phyloP scores from a whole-genome alignment of 176 grass and related monocot genomes.

The Calamus simplicifolius region DNA sequence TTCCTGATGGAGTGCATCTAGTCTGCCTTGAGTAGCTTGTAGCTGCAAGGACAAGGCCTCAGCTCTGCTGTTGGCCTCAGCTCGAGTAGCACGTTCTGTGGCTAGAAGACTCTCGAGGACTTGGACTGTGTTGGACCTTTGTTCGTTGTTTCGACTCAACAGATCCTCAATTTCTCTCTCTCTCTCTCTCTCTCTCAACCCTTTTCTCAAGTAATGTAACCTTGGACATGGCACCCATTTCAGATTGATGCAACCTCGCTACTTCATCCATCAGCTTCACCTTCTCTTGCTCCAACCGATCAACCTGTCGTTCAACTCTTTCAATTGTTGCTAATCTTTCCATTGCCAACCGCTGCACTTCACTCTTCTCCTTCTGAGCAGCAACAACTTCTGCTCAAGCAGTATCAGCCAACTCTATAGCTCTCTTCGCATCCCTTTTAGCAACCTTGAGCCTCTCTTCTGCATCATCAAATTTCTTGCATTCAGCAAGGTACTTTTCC shows the following conservation, averaged over 20 bases:
- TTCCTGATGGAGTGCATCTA: constrained; percentile 81
- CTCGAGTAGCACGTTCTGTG: constrained; percentile 55
- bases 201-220: constrained; percentile 51
- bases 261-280: constrained; percentile 38
- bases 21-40: constrained; percentile 73
- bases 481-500: constrained; percentile 60
- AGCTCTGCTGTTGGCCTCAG: constrained; percentile 57
- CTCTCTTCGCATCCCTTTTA: constrained; percentile 53
- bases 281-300: constrained; percentile 50
- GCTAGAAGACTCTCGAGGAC: constrained; percentile 57
- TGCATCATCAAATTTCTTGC: constrained; percentile 59
- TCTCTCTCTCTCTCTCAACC: constrained; percentile 51
- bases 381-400: constrained; percentile 42
- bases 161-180: constrained; percentile 65
- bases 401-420: constrained; percentile 39
- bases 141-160: constrained; percentile 53
- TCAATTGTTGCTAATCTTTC: constrained; percentile 60
- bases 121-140: constrained; percentile 64
- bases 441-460: constrained; percentile 44
- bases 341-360: constrained; percentile 43
- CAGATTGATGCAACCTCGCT: constrained; percentile 41
- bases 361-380: constrained; percentile 49
- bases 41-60: constrained; percentile 64
- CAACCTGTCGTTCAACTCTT: constrained; percentile 47
- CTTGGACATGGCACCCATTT: constrained; percentile 46